phyloP scores from a whole-genome alignment of 2,329 filamentous ascomycete genomes.

The Trichoderma gracile region DNA sequence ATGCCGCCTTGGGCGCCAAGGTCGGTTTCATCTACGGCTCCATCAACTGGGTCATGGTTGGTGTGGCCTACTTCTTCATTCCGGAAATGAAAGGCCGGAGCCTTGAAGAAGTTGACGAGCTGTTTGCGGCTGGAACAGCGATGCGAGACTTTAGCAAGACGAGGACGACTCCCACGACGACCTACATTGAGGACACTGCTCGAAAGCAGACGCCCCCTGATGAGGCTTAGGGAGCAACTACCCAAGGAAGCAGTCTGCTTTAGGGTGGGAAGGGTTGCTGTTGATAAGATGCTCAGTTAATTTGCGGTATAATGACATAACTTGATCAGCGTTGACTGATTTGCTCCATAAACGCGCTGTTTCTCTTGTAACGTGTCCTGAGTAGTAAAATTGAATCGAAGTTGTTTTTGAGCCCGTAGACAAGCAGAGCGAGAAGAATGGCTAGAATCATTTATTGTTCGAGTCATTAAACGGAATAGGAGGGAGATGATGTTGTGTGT shows the following conservation, averaged over 20 bases:
- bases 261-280: not conserved
- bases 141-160: constrained; percentile 28
- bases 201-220: constrained; percentile 1
- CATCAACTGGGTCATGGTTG: constrained; percentile 41
- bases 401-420: no score
- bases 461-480: no score
- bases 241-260: not conserved
- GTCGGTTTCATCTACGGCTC: constrained; percentile 45
- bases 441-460: no score
- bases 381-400: no score
- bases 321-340: not conserved
- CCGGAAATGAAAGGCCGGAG: constrained; percentile 46
- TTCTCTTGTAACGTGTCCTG: not conserved
- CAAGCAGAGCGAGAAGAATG: no score
- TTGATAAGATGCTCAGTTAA: not conserved
- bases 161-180: not conserved
- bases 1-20: constrained; percentile 40
- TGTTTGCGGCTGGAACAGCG: constrained; percentile 29
- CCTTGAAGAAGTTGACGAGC: constrained; percentile 32
- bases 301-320: not conserved
- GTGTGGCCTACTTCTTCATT: constrained; percentile 46
- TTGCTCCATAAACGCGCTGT: not conserved
- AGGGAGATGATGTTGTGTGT: no score
- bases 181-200: constrained; percentile 9
- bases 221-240: not conserved